Conservation (phyloP, 331 rosid genomes). For the Pyracantha coccinea region DNA sequence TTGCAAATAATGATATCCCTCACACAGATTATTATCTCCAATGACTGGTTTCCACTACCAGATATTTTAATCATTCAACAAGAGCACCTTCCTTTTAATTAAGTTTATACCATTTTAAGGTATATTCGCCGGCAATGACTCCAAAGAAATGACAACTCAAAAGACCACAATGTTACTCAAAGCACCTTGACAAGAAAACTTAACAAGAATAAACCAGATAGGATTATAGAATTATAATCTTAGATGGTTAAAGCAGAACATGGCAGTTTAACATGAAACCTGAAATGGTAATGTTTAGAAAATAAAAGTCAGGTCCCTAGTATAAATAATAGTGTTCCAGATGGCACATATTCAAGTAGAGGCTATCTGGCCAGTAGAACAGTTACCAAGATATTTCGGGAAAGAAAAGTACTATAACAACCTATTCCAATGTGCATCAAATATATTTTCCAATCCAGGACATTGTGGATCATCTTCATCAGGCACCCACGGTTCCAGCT, state of each 20-base stretch:
- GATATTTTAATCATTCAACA: neutral
- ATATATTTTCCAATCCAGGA: slow-evolving; percentile 82
- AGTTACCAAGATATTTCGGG: slow-evolving; percentile 16
- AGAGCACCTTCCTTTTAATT: neutral
- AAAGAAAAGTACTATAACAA: slow-evolving; percentile 31
- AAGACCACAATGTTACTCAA: neutral
- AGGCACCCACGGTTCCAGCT: slow-evolving; percentile 88
- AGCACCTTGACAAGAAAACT: neutral
- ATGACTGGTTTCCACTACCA: neutral
- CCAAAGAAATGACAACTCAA: neutral
- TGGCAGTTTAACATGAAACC: neutral
- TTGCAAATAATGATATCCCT: neutral
- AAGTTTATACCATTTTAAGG: neutral
- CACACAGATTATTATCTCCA: neutral
- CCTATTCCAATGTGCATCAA: slow-evolving; percentile 84
- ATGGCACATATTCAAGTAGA: neutral
- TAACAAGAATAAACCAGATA: neutral
- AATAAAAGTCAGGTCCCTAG: neutral
- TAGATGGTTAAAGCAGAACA: neutral
- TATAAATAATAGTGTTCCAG: neutral
- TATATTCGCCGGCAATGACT: neutral
- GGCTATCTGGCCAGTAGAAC: slow-evolving; percentile 3
- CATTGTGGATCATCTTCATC: slow-evolving; percentile 68
- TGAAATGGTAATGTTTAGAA: neutral
- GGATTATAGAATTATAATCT: neutral